Evolutionary conservation across 495 filamentous ascomycete genomes (phyloP), one percentile per base, ranked within the genome.

Genomic region (Aspergillus olivimuriae): DNA sequence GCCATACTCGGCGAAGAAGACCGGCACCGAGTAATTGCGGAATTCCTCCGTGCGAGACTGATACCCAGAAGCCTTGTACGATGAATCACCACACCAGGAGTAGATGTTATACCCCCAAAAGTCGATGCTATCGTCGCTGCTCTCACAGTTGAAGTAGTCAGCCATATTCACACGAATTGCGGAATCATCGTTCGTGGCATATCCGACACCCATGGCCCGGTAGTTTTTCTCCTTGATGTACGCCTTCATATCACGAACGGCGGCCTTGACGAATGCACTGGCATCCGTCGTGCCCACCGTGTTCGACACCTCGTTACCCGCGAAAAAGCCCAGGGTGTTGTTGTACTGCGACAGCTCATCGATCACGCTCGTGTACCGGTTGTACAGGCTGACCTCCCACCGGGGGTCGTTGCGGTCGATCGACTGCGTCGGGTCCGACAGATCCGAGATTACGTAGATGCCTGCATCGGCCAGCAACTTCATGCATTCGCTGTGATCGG

Each of bases 81-180:
- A 77, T 46, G 83, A 90, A 38, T 87, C 58, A 37, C 92, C 92
- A 58, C 92, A 98, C 92, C 92, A 98, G 28, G 86, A 90, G 70
- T 97, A 97, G 72, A 96, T 91, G 69, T 97, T 98, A 77, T 95
- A 95, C 40, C 92, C 92, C 88, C 88, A 96, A 74, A 89, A 96
- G 63, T 97, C 91, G 48, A 95, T 90, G 31, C 80, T 68, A 10
- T 77, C 70, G 0, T 68, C 66, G 21, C 69, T 43, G 23, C 76
- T 61, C 40, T 84, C 86, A 56, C 92, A 98, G 76, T 95, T 86
- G 73, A 98, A 92, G 70, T 92, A 98, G 60, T 89, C 66, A 22
- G 87, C 87, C 53, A 98, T 77, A 53, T 84, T 59, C 28, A 61
- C 66, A 46, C 92, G 87, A 53, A 95, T 96, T 7, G 76, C 68